Percentiles rank a stretch among this genome's conserved stretches.
Conservation (phyloP, 768 basidiomycete species). For the Mycena albidolilacea region DNA sequence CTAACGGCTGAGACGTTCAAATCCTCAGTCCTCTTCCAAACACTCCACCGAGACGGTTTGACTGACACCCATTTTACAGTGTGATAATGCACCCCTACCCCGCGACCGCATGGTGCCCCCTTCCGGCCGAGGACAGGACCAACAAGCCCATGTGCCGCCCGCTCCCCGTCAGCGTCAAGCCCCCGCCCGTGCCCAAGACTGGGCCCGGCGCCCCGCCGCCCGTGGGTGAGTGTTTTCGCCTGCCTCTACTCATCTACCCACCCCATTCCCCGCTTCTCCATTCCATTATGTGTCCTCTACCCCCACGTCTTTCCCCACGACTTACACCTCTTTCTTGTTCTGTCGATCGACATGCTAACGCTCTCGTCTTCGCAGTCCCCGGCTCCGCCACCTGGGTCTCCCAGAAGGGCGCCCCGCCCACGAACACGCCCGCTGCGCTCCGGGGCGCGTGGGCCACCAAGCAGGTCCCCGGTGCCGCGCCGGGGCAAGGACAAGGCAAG, state of each 20-base stretch:
- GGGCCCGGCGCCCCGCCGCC: constrained; percentile 37
- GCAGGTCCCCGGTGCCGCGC: neutral
- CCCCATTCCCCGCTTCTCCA: neutral
- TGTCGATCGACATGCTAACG: too few relatives aligned
- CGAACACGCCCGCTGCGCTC: constrained; percentile 32
- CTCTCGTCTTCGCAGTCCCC: constrained; percentile 47
- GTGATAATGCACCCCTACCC: constrained; percentile 58
- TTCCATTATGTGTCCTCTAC: neutral
- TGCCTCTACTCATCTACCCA: neutral
- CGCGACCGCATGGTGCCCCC: constrained; percentile 54
- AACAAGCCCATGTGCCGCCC: constrained; percentile 62
- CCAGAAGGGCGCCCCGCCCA: constrained; percentile 39
- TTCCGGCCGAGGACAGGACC: constrained; percentile 60
- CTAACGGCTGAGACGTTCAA: too few relatives aligned
- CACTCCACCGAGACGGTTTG: neutral
- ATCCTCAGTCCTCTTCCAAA: too few relatives aligned
- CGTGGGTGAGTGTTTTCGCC: constrained; percentile 41
- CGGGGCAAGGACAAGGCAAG: neutral
- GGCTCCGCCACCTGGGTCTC: constrained; percentile 55
- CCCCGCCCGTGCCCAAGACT: constrained; percentile 46
- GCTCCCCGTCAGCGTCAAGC: constrained; percentile 53
- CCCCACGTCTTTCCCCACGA: neutral
- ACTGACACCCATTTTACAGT: constrained; percentile 27
- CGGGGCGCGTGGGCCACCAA: constrained; percentile 41
- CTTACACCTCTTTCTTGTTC: neutral